These are phyloP conservation scores for Lecanicillium sp. DNA, from an alignment of 2,329 filamentous ascomycete species.

Conservation along the genomic window DNA sequence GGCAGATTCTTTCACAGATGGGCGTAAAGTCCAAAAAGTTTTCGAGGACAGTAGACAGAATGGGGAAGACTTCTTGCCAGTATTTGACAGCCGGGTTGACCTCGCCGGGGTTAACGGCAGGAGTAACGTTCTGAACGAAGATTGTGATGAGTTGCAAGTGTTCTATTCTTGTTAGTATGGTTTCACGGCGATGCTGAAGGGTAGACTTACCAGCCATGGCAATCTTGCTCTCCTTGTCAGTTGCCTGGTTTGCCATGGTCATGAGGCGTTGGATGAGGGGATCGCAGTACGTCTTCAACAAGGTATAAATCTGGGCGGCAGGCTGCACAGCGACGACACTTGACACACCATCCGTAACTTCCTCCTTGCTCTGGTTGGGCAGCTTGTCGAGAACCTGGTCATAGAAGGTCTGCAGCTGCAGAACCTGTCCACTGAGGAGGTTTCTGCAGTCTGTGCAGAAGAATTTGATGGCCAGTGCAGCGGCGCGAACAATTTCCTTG, in stretches of 20 bases:
- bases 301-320: conserved; percentile 69
- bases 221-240: conserved; percentile 75
- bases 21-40: conserved; percentile 81
- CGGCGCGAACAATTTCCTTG: conserved; percentile 83
- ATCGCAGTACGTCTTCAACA: conserved; percentile 88
- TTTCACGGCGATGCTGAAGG: not conserved
- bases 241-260: conserved; percentile 77
- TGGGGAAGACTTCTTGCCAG: conserved; percentile 87
- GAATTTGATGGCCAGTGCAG: conserved; percentile 92
- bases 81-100: conserved; percentile 93
- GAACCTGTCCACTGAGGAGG: conserved; percentile 74
- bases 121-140: conserved; percentile 73
- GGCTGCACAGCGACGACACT: conserved; percentile 86
- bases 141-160: conserved; percentile 88
- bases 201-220: conserved; percentile 66
- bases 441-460: conserved; percentile 94
- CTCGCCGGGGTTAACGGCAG: conserved; percentile 63
- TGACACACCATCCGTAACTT: conserved; percentile 92
- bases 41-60: conserved; percentile 78
- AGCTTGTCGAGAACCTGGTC: conserved; percentile 82
- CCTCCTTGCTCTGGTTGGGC: conserved; percentile 82
- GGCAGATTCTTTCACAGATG: conserved; percentile 87
- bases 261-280: conserved; percentile 82
- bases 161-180: conserved; percentile 42
- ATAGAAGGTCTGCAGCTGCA: conserved; percentile 88